A percentile compares a stretch with the other conserved stretches of the same genome.
phyloP scores from a whole-genome alignment of 441 rosid species.

The Pelargonium cotyledonis region DNA sequence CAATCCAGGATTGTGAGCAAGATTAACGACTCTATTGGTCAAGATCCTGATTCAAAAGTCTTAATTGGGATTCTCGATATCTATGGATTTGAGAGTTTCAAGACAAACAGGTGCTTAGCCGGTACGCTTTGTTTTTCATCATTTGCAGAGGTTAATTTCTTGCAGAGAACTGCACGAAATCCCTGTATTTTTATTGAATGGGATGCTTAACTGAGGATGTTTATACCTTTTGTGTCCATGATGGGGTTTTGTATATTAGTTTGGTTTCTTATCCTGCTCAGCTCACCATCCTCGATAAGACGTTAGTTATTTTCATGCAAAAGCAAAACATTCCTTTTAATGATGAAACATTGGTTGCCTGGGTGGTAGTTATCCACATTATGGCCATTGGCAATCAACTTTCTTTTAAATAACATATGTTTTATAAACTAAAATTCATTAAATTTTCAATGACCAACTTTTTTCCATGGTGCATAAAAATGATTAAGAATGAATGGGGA shows the following conservation, averaged over 20 bases:
- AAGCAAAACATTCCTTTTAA: background rate
- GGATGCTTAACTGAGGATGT: slow-evolving; percentile 17
- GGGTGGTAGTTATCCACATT: slow-evolving; percentile 1
- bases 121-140: slow-evolving; percentile 83
- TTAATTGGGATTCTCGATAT: slow-evolving; percentile 89
- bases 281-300: background rate
- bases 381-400: slow-evolving; percentile 1
- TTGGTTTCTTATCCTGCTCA: background rate
- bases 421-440: background rate
- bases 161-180: slow-evolving; percentile 27
- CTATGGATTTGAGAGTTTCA: slow-evolving; percentile 89
- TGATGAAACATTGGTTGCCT: slow-evolving; percentile 6
- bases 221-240: slow-evolving; percentile 13
- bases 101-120: slow-evolving; percentile 98
- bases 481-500: slow-evolving; percentile 4
- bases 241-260: background rate
- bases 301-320: slow-evolving; percentile 2
- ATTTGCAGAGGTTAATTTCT: slow-evolving; percentile 30
- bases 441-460: background rate
- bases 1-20: slow-evolving; percentile 74
- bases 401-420: background rate
- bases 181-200: slow-evolving; percentile 20
- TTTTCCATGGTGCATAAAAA: background rate
- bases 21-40: slow-evolving; percentile 85
- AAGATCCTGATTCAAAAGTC: slow-evolving; percentile 72